phyloP scores from a whole-genome alignment of 768 basidiomycete species.

The Porpolomopsis calyptriformis region DNA sequence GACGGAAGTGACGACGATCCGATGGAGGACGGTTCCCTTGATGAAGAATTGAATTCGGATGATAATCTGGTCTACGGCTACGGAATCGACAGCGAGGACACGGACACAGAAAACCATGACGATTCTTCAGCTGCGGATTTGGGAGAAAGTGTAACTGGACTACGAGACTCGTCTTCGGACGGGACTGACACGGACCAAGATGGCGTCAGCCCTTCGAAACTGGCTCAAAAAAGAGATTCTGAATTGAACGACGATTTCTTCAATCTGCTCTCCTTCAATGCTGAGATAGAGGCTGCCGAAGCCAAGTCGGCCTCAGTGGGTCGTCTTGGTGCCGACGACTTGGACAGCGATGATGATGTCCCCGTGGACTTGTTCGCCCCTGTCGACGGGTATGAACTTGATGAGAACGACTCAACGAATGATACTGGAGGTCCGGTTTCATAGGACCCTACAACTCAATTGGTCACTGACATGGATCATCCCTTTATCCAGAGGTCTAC shows the following conservation, averaged over 20 bases:
- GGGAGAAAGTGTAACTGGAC: slow-evolving; percentile 17
- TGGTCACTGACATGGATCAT: neutral
- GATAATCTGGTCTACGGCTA: slow-evolving; percentile 15
- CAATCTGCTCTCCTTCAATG: slow-evolving; percentile 77
- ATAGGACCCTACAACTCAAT: neutral
- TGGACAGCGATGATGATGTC: slow-evolving; percentile 43
- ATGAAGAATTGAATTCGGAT: slow-evolving; percentile 17
- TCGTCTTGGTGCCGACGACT: slow-evolving; percentile 39
- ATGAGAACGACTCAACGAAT: slow-evolving; percentile 37
- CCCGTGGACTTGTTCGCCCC: slow-evolving; percentile 59
- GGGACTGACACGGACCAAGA: slow-evolving; percentile 26
- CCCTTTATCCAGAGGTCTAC: slow-evolving; percentile 38
- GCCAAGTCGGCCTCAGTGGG: slow-evolving; percentile 52
- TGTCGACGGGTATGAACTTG: slow-evolving; percentile 34
- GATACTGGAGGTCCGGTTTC: slow-evolving; percentile 28
- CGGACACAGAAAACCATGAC: neutral
- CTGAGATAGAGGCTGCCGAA: slow-evolving; percentile 72
- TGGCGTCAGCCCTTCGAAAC: slow-evolving; percentile 15
- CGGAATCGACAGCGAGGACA: slow-evolving; percentile 12
- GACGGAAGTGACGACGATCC: slow-evolving; percentile 18
- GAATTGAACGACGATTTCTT: slow-evolving; percentile 88
- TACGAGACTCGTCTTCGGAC: slow-evolving; percentile 27
- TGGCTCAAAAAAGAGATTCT: slow-evolving; percentile 19
- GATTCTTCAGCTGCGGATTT: slow-evolving; percentile 17
- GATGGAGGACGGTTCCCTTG: slow-evolving; percentile 24